A percentile compares a stretch with the other conserved stretches of the same genome.
Conservation (phyloP, 2,329 filamentous ascomycete genomes). For the Helotiales sp. region DNA sequence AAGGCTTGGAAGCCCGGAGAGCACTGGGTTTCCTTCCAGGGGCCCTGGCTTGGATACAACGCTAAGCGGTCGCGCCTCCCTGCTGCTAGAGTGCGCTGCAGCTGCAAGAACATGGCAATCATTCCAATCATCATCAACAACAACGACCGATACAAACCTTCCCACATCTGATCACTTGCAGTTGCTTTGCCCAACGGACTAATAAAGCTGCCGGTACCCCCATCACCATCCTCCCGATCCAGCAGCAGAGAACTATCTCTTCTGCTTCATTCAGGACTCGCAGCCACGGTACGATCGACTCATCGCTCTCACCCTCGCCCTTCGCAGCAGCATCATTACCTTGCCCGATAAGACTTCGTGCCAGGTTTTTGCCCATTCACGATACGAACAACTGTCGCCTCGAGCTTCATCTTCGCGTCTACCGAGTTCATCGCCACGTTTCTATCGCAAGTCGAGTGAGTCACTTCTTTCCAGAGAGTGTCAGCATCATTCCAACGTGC, state of each 20-base stretch:
- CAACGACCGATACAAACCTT: conserved; percentile 6
- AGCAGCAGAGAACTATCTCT: conserved; percentile 27
- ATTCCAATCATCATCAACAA: background rate
- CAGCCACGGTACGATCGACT: conserved; percentile 13
- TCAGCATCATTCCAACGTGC: conserved; percentile 18
- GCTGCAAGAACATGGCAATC: conserved; percentile 1
- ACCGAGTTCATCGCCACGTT: conserved; percentile 28
- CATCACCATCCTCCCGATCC: conserved; percentile 11
- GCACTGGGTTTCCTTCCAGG: too few species aligned
- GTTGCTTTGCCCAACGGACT: conserved; percentile 23
- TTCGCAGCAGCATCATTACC: conserved; percentile 26
- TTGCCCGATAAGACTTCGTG: conserved; percentile 28
- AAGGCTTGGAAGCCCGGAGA: too few species aligned
- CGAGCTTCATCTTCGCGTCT: conserved; percentile 27
- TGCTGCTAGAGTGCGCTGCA: too few species aligned
- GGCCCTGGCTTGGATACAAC: too few species aligned
- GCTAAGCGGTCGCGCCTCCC: background rate
- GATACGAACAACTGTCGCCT: conserved; percentile 27
- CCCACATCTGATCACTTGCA: conserved; percentile 20
- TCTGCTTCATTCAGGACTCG: conserved; percentile 19
- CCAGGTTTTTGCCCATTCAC: conserved; percentile 15
- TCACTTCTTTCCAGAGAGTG: conserved; percentile 18
- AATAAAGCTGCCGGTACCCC: conserved; percentile 15
- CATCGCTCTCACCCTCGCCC: conserved; percentile 21
- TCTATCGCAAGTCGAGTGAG: conserved; percentile 38